A percentile compares a stretch with the other conserved stretches of the same genome.
Evolutionary conservation across 441 rosid genomes (phyloP).

Genomic region (Erodium trifolium): DNA sequence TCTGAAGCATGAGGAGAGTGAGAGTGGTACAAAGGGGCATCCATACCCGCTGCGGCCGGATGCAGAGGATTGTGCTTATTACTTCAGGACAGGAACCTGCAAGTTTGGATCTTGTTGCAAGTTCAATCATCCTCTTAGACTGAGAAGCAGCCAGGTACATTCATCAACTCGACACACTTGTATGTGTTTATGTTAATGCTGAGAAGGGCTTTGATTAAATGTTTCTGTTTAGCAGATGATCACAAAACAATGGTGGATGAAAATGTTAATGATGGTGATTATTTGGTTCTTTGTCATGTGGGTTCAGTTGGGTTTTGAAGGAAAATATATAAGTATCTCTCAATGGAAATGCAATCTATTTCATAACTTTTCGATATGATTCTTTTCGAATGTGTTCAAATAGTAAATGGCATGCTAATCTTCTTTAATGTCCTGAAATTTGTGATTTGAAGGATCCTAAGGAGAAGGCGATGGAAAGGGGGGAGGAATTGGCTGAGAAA

Average conservation of each 20-base stretch:
- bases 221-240: neutral
- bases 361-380: neutral
- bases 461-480: conserved; percentile 47
- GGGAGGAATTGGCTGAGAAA: conserved; percentile 44
- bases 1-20: conserved; percentile 20
- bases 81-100: conserved; percentile 64
- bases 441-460: conserved; percentile 33
- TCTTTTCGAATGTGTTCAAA: neutral
- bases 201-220: neutral
- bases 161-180: neutral
- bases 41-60: conserved; percentile 63
- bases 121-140: conserved; percentile 69
- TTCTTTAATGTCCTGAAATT: conserved; percentile 6
- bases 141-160: conserved; percentile 43
- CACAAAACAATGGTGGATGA: neutral
- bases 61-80: conserved; percentile 75
- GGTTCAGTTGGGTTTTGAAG: conserved; percentile 4
- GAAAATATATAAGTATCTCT: neutral
- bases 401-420: neutral
- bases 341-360: neutral
- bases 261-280: neutral
- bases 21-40: conserved; percentile 16
- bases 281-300: neutral
- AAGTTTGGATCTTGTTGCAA: conserved; percentile 71
- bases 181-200: neutral